Evolutionary conservation across 2,329 filamentous ascomycete species (phyloP).

Genomic region (Zasmidium cellare): DNA sequence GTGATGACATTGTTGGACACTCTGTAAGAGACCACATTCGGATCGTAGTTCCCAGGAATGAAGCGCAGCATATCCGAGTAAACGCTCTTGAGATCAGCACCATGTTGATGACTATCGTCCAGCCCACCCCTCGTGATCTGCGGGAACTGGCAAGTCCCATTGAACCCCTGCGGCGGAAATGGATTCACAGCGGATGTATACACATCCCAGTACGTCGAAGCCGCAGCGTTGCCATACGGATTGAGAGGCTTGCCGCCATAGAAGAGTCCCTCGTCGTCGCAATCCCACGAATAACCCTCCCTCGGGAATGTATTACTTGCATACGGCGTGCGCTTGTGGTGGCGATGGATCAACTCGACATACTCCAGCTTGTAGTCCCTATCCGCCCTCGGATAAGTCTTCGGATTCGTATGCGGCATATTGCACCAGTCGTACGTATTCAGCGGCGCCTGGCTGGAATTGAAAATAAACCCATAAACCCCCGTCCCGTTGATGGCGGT

Average conservation of each 20-base stretch:
- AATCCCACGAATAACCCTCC: constrained; percentile 73
- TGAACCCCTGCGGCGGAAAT: constrained; percentile 65
- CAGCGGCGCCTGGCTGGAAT: constrained; percentile 59
- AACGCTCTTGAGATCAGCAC: constrained; percentile 72
- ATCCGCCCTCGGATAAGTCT: constrained; percentile 60
- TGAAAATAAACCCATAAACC: constrained; percentile 73
- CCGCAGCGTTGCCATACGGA: constrained; percentile 48
- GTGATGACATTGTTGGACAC: constrained; percentile 84
- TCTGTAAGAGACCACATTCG: constrained; percentile 60
- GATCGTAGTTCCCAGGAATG: constrained; percentile 55
- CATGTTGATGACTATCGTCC: constrained; percentile 73
- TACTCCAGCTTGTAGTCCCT: constrained; percentile 65
- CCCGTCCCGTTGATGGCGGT: constrained; percentile 60
- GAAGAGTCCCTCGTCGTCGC: constrained; percentile 68
- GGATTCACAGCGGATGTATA: constrained; percentile 66
- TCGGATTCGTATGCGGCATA: constrained; percentile 76
- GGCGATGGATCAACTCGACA: constrained; percentile 79
- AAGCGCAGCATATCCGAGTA: constrained; percentile 71
- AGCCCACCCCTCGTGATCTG: constrained; percentile 74
- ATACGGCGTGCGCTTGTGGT: constrained; percentile 84
- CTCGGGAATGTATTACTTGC: constrained; percentile 73
- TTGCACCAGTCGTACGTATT: constrained; percentile 78
- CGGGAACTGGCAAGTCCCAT: constrained; percentile 75
- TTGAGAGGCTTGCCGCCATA: constrained; percentile 64
- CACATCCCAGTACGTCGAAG: constrained; percentile 65